Evolutionary conservation across 2,329 filamentous ascomycete genomes (phyloP).

Genomic region (Sclerotinia trifoliorum): DNA sequence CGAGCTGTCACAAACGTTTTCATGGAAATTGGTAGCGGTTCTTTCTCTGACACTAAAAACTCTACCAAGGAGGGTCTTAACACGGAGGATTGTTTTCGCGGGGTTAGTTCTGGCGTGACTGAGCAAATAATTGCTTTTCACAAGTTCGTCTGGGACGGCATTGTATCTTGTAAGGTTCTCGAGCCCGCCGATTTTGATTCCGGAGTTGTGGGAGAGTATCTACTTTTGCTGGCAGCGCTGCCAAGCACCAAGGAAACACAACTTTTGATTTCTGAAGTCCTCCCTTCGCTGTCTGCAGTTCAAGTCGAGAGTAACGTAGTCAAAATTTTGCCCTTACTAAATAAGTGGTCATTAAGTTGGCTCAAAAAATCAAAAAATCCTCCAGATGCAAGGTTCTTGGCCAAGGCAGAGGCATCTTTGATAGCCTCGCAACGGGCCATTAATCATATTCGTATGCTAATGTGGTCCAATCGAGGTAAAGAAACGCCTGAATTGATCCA

Average conservation of each 20-base stretch:
- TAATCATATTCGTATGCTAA: background rate
- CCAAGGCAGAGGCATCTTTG: slow-evolving; percentile 9
- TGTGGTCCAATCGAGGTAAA: slow-evolving; percentile 5
- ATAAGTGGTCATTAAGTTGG: slow-evolving; percentile 28
- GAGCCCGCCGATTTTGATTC: slow-evolving; percentile 26
- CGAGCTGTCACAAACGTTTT: slow-evolving; percentile 24
- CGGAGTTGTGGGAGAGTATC: slow-evolving; percentile 24
- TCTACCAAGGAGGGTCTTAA: no score
- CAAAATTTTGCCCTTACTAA: slow-evolving; percentile 26
- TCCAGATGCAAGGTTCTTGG: background rate
- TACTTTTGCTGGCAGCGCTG: slow-evolving; percentile 28
- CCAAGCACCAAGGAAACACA: slow-evolving; percentile 26
- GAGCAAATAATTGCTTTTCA: slow-evolving; percentile 30
- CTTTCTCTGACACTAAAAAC: no score
- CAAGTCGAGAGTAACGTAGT: slow-evolving; percentile 28
- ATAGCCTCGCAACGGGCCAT: background rate
- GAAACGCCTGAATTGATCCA: background rate
- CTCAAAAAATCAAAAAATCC: background rate
- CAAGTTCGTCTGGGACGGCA: slow-evolving; percentile 34
- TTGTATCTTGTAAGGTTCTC: slow-evolving; percentile 32
- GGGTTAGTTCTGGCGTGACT: background rate
- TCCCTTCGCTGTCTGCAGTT: slow-evolving; percentile 27
- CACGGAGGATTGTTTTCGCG: no score
- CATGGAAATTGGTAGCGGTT: slow-evolving; percentile 12
- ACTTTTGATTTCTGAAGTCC: slow-evolving; percentile 27